Base-by-base conservation (phyloP, 2,329 filamentous ascomycete genomes). In the Teratosphaeria pseudoeucalypti region DNA sequence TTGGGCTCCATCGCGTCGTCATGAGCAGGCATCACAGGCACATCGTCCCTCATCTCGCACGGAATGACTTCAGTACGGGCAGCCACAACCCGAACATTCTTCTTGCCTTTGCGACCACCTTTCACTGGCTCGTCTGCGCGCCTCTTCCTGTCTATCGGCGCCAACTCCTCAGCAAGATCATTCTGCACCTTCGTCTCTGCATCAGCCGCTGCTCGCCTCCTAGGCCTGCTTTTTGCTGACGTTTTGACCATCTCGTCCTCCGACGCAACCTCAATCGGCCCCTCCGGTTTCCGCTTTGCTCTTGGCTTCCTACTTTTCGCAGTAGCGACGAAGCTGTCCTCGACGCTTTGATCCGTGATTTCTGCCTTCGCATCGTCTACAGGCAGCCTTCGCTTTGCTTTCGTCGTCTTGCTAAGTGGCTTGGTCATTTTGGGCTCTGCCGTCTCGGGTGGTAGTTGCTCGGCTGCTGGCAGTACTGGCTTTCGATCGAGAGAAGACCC, bases 141-240 rank as follows among this genome's bases (percentile, higher is more conserved):
- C 6, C 19, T n/a, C 19, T 12, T 54, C 53, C 12, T 11, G 26
- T 66, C 66, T 7, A 65, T 58, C n/a, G 66, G 63, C 14, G 55
- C 47, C 27, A 61, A 60, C 54, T 70, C 67, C 56, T 67, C 63
- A 26, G 62, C 53, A 23, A 66, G 63, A n/a, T 62, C 65, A 49
- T 63, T 60, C 9, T 61, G 55, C 3, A 70, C 64, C 54, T 65
- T 67, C 11, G 47, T 57, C 55, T 60, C 59, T n/a, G 68, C 67
- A 52, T 49, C 59, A 14, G 62, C 55, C 32, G 67, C 68, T 19
- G 68, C 68, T 29, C 60, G 60, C 55, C 66, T 65, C 57, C 60
- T 66, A 37, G 66, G 66, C 23, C 67, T 59, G 14, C 27, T n/a
- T 16, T 6, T 57, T 29, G 26, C 37, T 27, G 47, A 26, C n/a